Percentiles rank a stretch among this genome's conserved stretches.
These are phyloP conservation scores for Chromera velia DNA, from an alignment of 73 alveolate genomes.

Conservation along the genomic window DNA sequence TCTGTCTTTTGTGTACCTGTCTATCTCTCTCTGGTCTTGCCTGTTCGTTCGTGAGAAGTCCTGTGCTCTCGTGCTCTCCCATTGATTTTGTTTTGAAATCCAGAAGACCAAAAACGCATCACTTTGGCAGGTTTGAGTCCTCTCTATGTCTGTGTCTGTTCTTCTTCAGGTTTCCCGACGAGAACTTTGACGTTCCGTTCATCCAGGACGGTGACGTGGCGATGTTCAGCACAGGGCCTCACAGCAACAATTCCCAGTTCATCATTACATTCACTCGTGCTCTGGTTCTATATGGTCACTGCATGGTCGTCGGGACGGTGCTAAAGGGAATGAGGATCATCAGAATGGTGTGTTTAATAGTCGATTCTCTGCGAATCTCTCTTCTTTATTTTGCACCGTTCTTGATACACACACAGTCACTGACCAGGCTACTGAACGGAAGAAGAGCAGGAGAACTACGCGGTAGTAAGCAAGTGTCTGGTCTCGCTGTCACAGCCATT, in stretches of 20 bases:
- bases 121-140: too few relatives aligned
- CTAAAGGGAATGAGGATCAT: slow-evolving; percentile 29
- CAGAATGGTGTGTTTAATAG: too few relatives aligned
- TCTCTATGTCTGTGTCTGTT: background rate
- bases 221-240: background rate
- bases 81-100: background rate
- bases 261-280: background rate
- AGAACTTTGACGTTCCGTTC: slow-evolving; percentile 32
- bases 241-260: background rate
- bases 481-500: too few relatives aligned
- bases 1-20: background rate
- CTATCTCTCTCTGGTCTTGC: too few relatives aligned
- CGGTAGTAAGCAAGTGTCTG: too few relatives aligned
- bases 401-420: too few relatives aligned
- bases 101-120: too few relatives aligned
- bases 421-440: too few relatives aligned
- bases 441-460: too few relatives aligned
- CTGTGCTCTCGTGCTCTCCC: background rate
- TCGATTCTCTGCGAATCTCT: too few relatives aligned
- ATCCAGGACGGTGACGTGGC: slow-evolving; percentile 33
- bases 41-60: background rate
- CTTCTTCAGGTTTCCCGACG: slow-evolving; percentile 28
- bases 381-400: too few relatives aligned
- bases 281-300: background rate
- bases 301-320: background rate